A percentile compares a stretch with the other conserved stretches of the same genome.
Conservation (phyloP, 225 moss, liverwort and hornwort species). For the Anthoceros angustus region DNA sequence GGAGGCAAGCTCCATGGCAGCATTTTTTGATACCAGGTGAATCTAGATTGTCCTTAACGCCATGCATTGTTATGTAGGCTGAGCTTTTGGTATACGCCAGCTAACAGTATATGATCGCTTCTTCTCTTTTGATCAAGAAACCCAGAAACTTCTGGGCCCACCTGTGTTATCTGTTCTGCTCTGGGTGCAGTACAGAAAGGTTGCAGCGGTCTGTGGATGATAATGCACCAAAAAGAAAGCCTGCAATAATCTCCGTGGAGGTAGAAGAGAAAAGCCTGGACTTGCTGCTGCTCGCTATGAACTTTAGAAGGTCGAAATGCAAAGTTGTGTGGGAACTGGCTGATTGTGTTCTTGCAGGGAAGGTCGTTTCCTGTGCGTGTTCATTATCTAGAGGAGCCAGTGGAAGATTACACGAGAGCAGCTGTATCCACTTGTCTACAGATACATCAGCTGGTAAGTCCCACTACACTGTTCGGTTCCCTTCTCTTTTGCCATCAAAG, state of each 20-base stretch:
- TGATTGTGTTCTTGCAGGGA: conserved; percentile 24
- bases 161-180: background rate
- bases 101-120: background rate
- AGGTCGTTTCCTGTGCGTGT: conserved; percentile 59
- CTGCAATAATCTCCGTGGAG: conserved; percentile 71
- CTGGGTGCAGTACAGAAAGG: conserved; percentile 29
- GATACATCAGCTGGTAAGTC: conserved; percentile 45
- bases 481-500: background rate
- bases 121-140: background rate
- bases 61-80: background rate
- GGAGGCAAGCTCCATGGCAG: conserved; percentile 50
- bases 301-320: background rate
- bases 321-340: too few species aligned
- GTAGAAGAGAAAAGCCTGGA: conserved; percentile 8
- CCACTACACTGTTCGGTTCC: too few species aligned
- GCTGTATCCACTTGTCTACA: conserved; percentile 63
- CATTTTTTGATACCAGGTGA: conserved; percentile 62
- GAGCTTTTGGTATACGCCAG: too few species aligned
- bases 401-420: conserved; percentile 51
- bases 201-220: conserved; percentile 16
- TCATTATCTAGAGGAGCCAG: conserved; percentile 50
- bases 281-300: background rate
- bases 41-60: background rate
- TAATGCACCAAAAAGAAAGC: conserved; percentile 33
- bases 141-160: background rate